Conservation (phyloP, 495 filamentous ascomycete genomes). For the Podospora didyma region DNA sequence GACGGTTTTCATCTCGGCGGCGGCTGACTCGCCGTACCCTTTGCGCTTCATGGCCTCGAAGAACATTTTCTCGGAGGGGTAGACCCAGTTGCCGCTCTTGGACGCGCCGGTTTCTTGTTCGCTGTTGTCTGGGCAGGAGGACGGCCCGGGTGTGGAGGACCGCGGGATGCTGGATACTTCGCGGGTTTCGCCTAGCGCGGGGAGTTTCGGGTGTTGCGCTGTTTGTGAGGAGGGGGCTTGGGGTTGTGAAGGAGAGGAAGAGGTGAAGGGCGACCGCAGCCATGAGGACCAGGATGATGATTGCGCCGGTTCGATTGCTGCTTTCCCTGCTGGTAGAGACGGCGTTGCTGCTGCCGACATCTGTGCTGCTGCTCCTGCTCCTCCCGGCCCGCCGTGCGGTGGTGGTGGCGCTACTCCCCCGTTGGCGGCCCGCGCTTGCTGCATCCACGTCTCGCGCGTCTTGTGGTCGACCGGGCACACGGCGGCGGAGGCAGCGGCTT, state of each 20-base stretch:
- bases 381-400: not conserved
- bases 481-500: not conserved
- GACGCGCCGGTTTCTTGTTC: constrained; percentile 73
- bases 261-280: not conserved
- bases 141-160: constrained; percentile 49
- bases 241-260: not conserved
- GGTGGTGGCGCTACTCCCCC: not conserved
- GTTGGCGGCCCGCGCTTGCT: constrained; percentile 32
- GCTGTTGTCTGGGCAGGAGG: constrained; percentile 57
- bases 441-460: constrained; percentile 78
- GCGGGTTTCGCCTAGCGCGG: constrained; percentile 32
- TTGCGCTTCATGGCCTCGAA: constrained; percentile 94
- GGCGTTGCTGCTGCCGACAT: constrained; percentile 9
- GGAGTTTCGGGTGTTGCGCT: constrained; percentile 8
- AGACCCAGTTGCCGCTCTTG: constrained; percentile 82
- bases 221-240: constrained; percentile 1
- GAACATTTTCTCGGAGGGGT: constrained; percentile 93
- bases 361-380: constrained; percentile 7
- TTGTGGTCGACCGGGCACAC: constrained; percentile 84
- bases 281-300: constrained; percentile 2
- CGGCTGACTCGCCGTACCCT: constrained; percentile 47
- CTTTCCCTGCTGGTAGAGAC: constrained; percentile 12
- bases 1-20: constrained; percentile 76
- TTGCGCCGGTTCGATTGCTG: not conserved
- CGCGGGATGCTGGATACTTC: constrained; percentile 43